phyloP scores from a whole-genome alignment of 352 stramenopile species.

The Phytophthora syringae region DNA sequence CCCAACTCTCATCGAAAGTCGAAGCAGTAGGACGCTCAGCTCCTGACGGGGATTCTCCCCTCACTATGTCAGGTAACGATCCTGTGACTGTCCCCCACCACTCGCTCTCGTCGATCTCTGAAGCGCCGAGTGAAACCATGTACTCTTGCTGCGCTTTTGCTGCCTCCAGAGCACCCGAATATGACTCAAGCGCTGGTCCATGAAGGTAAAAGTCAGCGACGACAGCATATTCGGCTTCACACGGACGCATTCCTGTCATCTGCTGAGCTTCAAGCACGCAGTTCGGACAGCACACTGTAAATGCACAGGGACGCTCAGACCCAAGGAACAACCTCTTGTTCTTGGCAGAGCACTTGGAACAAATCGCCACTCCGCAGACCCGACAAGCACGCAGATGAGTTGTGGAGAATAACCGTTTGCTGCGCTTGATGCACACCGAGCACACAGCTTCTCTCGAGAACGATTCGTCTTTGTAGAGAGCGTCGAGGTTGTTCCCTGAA shows the following conservation, averaged over 20 bases:
- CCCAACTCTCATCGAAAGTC: conserved; percentile 34
- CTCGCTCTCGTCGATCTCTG: conserved; percentile 27
- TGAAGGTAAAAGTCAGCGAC: conserved; percentile 36
- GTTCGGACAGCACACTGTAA: conserved; percentile 34
- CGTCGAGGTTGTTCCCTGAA: conserved; percentile 31
- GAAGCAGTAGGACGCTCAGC: conserved; percentile 7
- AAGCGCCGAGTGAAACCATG: conserved; percentile 20
- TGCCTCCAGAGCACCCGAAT: conserved; percentile 19
- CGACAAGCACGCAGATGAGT: conserved; percentile 27
- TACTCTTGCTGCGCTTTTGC: conserved; percentile 10
- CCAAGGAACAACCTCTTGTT: conserved; percentile 35
- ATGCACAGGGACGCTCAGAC: conserved; percentile 21
- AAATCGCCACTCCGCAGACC: conserved; percentile 33
- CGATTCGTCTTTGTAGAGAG: conserved; percentile 17
- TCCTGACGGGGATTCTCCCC: conserved; percentile 7
- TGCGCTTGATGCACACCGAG: conserved; percentile 42
- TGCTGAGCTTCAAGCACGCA: conserved; percentile 43
- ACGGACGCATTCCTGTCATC: conserved; percentile 33
- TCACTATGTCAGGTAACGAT: conserved; percentile 15
- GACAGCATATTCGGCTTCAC: conserved; percentile 23
- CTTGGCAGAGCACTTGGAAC: conserved; percentile 39
- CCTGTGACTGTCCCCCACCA: conserved; percentile 22
- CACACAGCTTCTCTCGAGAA: conserved; percentile 28
- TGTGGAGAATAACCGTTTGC: conserved; percentile 23
- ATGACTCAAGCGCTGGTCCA: conserved; percentile 22